Conservation (phyloP, 2,329 filamentous ascomycete species). For the Exophiala oligosperma region DNA sequence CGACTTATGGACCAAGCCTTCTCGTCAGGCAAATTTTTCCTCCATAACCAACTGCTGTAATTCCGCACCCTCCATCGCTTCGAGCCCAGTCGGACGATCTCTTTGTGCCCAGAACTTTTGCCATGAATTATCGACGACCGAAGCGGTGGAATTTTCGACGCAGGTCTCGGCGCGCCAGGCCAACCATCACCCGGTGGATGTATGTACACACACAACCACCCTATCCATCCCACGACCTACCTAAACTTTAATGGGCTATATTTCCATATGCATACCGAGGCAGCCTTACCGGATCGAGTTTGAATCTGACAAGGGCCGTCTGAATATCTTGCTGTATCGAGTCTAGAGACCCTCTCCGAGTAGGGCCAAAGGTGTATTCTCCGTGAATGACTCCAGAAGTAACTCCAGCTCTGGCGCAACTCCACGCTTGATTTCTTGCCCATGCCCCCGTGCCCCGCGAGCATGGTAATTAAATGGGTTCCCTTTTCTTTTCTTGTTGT, state of each 20-base stretch:
- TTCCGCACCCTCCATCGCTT: too few species aligned
- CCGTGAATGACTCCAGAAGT: background rate
- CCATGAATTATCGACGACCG: too few species aligned
- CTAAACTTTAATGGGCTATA: background rate
- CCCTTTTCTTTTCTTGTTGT: background rate
- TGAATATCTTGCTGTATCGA: background rate
- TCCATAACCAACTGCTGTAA: too few species aligned
- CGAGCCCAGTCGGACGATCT: too few species aligned
- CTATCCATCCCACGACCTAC: background rate
- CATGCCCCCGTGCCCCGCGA: background rate
- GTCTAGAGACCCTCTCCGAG: background rate
- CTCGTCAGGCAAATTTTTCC: too few species aligned
- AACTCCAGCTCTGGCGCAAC: background rate
- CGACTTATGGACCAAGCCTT: too few species aligned
- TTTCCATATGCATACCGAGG: background rate
- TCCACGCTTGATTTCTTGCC: background rate
- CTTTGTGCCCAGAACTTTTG: too few species aligned
- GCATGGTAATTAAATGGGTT: background rate
- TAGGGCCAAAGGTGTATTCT: background rate
- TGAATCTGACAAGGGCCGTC: background rate
- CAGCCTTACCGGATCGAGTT: background rate
- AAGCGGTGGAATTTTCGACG: too few species aligned
- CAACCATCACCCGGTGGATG: too few species aligned
- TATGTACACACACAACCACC: too few species aligned
- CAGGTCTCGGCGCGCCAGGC: too few species aligned